These are phyloP conservation scores for Populus hybrid DNA, from an alignment of 441 rosid species.

Conservation along the genomic window DNA sequence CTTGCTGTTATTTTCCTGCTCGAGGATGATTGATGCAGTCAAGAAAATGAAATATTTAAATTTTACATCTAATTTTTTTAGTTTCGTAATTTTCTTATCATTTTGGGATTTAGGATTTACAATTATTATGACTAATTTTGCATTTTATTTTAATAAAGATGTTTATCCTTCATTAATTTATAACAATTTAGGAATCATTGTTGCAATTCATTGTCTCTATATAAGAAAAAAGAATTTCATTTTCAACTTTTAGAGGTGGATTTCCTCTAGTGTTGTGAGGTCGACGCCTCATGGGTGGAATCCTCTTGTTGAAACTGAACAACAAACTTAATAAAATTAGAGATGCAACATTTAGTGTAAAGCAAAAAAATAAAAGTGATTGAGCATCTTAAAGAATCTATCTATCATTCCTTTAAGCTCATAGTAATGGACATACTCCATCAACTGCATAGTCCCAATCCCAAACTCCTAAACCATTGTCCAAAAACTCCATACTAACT, in stretches of 20 bases:
- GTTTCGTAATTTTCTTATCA: background rate
- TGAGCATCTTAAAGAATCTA: background rate
- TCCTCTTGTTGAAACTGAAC: background rate
- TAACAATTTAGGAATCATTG: background rate
- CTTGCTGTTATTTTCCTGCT: background rate
- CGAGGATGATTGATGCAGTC: background rate
- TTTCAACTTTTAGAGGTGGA: background rate
- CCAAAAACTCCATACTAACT: background rate
- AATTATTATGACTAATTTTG: background rate
- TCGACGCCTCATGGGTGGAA: background rate
- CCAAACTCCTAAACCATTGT: constrained; percentile 1
- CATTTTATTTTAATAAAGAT: background rate
- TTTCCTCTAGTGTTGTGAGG: background rate
- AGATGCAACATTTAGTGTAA: background rate
- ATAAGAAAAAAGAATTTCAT: background rate
- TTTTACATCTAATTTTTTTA: background rate
- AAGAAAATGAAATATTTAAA: background rate
- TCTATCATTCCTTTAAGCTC: background rate
- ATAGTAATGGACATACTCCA: background rate
- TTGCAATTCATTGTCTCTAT: background rate
- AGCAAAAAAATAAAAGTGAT: background rate
- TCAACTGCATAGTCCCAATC: background rate
- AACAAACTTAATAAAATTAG: background rate
- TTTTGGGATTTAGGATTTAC: background rate
- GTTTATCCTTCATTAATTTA: background rate